Base-by-base conservation (phyloP, 108 stramenopile species). In the Pseudonitzschia delicatissima region DNA sequence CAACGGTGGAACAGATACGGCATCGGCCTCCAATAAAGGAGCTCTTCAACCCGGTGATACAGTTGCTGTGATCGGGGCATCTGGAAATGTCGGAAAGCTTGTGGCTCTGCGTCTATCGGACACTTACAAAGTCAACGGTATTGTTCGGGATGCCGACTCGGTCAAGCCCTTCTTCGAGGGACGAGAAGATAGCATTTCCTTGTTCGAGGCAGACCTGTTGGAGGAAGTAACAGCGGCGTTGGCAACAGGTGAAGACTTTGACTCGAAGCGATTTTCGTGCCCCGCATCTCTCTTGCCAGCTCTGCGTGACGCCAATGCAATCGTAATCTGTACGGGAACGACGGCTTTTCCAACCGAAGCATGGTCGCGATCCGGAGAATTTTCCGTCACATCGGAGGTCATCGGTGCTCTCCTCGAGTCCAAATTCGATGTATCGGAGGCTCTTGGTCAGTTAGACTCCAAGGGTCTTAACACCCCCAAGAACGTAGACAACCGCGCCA, bases 251-350 rank as follows among this genome's bases (percentile, higher is more conserved):
- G n/a, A n/a, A n/a, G 28, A 50, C 49, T 40, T n/a, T 21, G 33
- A 55, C 8, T 3, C 3, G 17, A 7, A 44, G 7, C 6, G n/a
- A 13, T 25, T 48, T 18, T 18, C 39, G 4, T 63, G 72, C 39
- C 73, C 63, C 0, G 27, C 40, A 58, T 49, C 45, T 7, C 42
- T 80, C 29, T 31, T 39, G 15, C 40, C 47, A 1, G 79, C 80
- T 23, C 37, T 80, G 40, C 39, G 69, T 44, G 51, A 64, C 36
- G 80, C 73, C 45, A 53, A 72, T 40, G 84, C 77, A 27, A 51
- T 86, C 34, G 85, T 86, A 21, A 86, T 86, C 58, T 82, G 67
- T n/a, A 80, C 73, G 1, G 85, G 85, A 23, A 86, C 85, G 1
- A 86, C 85, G 2, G 85, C 85, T 0, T 86, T 86, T 52, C 85